These are phyloP conservation scores for Scenedesmus sp. DNA, from an alignment of 163 green algal species.

Conservation along the genomic window DNA sequence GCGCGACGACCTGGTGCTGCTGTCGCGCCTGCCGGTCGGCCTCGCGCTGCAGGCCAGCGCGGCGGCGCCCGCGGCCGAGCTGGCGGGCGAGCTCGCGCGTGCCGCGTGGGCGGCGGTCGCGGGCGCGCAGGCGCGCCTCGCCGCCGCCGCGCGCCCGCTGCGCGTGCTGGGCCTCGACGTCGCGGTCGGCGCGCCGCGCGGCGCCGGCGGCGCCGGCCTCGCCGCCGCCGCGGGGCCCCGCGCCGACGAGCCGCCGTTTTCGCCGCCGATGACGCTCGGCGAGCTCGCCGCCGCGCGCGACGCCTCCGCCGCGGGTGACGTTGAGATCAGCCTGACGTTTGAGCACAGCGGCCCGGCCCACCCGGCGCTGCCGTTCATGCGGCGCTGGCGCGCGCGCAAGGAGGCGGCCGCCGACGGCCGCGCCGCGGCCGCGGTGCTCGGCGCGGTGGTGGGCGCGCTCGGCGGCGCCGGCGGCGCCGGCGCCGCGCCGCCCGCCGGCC, in stretches of 20 bases:
- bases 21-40: background rate
- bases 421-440: background rate
- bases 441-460: background rate
- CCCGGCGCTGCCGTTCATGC: background rate
- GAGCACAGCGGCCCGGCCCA: background rate
- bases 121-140: background rate
- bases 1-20: background rate
- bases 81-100: background rate
- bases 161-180: background rate
- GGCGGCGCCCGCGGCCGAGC: background rate
- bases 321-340: background rate
- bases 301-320: too few relatives aligned
- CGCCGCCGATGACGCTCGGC: too few relatives aligned
- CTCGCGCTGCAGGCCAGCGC: background rate
- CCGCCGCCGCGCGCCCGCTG: background rate
- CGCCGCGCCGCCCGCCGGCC: too few relatives aligned
- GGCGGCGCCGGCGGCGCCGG: background rate
- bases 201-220: background rate
- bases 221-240: background rate
- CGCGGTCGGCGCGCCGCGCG: too few relatives aligned
- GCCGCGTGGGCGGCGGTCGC: background rate
- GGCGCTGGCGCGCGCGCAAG: background rate
- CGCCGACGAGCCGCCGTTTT: background rate
- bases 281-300: too few relatives aligned
- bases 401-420: background rate